Base-by-base conservation (phyloP, 345 rosid genomes). In the Dovyalis caffra region DNA sequence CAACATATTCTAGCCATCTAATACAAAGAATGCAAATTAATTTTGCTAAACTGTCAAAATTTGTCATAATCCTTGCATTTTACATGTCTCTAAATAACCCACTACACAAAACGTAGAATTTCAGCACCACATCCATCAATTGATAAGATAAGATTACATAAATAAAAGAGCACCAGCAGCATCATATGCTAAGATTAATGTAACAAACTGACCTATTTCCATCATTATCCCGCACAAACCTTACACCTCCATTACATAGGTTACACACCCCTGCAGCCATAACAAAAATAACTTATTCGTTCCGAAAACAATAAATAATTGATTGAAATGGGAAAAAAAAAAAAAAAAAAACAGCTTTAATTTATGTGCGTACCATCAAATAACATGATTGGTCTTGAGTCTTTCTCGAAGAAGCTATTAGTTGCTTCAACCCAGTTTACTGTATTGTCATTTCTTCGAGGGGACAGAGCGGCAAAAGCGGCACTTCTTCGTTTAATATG, bases 191-290 rank as follows among this genome's bases (percentile, higher is more conserved):
- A 63, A 14, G 0, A 11, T n/a, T 68, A 63, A 29, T 21, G 28
- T 35, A 23, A 49, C n/a, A 66, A 16, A 82, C 84, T 61, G 37
- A 92, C 96, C 94, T 85, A 53, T 90, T 89, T 28, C 69, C 79
- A 76, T 94, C 97, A 69, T 90, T 89, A 57, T 86, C 79, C 53
- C 88, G 90, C 51, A 92, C 97, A 76, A 94, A 86, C 69, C 83
- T 86, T 76, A 92, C 97, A 9, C 97, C 98, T 47, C 96, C 97
- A 79, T 90, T 94, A 83, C 98, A 94, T 6, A 92, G 85, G 79
- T 94, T 90, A 81, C 97, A 94, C 69, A 92, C 94, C 25, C 97
- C 96, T 93, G 76, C 63, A 60, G 23, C 72, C 26, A 25, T 76
- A 74, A 18, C 21, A 23, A 58, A n/a, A 11, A 34, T n/a, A n/a